Evolutionary conservation across 768 basidiomycete genomes (phyloP), one percentile per base, ranked within the genome.

Genomic region (Phlebiopsis flavidoalba): DNA sequence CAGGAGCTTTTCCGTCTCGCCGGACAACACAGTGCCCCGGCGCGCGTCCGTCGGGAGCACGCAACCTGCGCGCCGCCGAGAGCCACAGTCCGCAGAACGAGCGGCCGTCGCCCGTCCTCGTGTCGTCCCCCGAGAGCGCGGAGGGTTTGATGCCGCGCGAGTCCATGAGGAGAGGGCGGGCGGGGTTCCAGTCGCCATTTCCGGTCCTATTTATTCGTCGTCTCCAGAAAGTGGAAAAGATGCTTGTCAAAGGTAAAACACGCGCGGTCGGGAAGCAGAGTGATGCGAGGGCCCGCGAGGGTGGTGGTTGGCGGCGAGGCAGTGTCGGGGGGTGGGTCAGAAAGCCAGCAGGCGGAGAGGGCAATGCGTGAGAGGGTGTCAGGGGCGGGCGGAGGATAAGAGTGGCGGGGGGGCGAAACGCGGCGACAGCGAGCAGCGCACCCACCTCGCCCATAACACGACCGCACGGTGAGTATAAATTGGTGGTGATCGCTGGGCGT

Each of bases 61-160:
- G 40, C 40, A 43, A 14, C 8, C 1, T 49, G 17, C 60, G 47
- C 21, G 36, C 45, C 24, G 5, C 17, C 14, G 54, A 55, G 17
- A 47, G 40, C 24, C 26, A 31, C 2, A 31, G 26, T 31, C 54
- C 60, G 1, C 5, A 19, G 48, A 51, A 47, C 26, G 53, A 55
- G 11, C 35, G 31, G 46, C 31, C 48, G 24, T 57, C 63, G 4
- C 59, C 47, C 6, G 19, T 50, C 1, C 56, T 15, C 22, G 12
- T 61, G 2, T 60, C 63, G 15, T 60, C 63, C 37, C 63, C 63
- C 31, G 55, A 60, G 22, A 64, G 63, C 46, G 55, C 59, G 19
- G 55, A 14, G 26, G 24, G 26, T 8, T 6, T 33, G 12, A 36
- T 36, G 1, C 46, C 57, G 26, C 22, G 21, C 31, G 50, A 15